A percentile compares a stretch with the other conserved stretches of the same genome.
Conservation (phyloP, 352 stramenopile species). For the Pseudoperonospora humuli region DNA sequence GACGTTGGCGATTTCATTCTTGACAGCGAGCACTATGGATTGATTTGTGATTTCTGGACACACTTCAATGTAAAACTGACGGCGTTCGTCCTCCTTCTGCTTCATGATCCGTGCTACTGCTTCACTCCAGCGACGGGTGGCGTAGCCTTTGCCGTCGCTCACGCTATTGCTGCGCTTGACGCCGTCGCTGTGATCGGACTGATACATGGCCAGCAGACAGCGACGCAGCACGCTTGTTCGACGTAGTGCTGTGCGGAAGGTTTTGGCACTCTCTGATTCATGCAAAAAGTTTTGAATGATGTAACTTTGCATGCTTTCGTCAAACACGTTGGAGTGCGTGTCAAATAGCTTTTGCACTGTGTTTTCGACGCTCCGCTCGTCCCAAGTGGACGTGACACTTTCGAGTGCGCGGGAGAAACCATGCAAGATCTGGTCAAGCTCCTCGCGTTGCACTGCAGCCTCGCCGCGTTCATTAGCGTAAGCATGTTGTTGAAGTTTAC, state of each 20-base stretch:
- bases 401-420: conserved; percentile 55
- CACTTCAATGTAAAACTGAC: conserved; percentile 36
- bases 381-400: conserved; percentile 30
- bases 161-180: conserved; percentile 19
- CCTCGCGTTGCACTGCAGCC: conserved; percentile 35
- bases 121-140: conserved; percentile 31
- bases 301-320: conserved; percentile 79
- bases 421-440: conserved; percentile 52
- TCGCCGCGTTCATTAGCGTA: conserved; percentile 23
- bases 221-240: conserved; percentile 67
- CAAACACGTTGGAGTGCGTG: conserved; percentile 76
- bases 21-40: conserved; percentile 33
- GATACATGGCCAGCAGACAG: conserved; percentile 68
- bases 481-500: conserved; percentile 41
- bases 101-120: conserved; percentile 29
- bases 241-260: conserved; percentile 52
- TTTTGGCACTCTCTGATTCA: conserved; percentile 64
- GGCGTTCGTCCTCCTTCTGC: conserved; percentile 30
- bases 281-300: conserved; percentile 85
- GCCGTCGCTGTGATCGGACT: conserved; percentile 17
- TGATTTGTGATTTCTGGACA: conserved; percentile 49
- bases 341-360: conserved; percentile 68
- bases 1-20: conserved; percentile 47
- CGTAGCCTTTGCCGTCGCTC: conserved; percentile 15
- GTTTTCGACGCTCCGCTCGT: conserved; percentile 41